Conservation (phyloP, 129 eudicot species). For the Solidago caesia region DNA sequence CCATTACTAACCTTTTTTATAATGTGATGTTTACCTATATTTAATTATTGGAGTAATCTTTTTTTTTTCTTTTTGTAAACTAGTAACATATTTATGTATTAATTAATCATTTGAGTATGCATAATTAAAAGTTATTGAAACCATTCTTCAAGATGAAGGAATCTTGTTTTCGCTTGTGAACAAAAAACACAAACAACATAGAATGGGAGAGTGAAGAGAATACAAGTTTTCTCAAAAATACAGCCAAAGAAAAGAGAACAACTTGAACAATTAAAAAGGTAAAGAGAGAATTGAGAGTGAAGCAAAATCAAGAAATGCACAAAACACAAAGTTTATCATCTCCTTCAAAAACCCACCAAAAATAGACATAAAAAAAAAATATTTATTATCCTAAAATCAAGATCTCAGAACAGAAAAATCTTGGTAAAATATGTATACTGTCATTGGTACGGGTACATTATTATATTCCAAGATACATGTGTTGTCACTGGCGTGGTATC, state of each 20-base stretch:
- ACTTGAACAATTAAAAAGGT: constrained; percentile 3
- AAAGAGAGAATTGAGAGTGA: constrained; percentile 1
- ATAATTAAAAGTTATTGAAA: background rate
- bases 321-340: constrained; percentile 41
- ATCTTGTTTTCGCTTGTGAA: background rate
- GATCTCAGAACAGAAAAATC: constrained; percentile 37
- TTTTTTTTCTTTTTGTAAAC: no score
- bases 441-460: constrained; percentile 18
- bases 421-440: constrained; percentile 17
- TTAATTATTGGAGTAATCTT: no score
- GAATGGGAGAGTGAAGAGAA: background rate
- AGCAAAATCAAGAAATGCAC: constrained; percentile 32
- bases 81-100: no score
- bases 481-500: constrained; percentile 27
- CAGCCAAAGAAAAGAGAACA: background rate
- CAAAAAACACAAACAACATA: background rate
- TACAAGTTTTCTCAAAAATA: background rate
- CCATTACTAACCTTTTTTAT: background rate
- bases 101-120: background rate
- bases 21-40: background rate
- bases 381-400: constrained; percentile 36
- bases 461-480: constrained; percentile 36
- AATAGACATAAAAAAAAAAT: constrained; percentile 19
- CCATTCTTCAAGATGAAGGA: constrained; percentile 24
- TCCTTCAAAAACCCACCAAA: constrained; percentile 34